Conservation (phyloP, 208 protist genomes). For the Histomonas meleagridis region DNA sequence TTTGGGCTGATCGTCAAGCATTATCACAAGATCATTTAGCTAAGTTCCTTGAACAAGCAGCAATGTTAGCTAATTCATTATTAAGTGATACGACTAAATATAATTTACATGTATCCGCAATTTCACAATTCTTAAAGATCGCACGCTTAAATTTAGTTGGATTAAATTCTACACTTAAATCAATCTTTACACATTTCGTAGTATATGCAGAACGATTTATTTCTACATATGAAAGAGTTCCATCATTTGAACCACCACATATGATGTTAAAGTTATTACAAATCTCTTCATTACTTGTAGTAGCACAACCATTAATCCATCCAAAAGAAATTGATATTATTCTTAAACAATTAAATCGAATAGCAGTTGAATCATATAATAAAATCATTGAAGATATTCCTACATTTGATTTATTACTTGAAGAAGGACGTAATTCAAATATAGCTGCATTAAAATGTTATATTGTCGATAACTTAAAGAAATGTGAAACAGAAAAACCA, state of each 20-base stretch:
- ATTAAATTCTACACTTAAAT: not conserved
- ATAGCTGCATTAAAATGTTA: not conserved
- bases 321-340: not conserved
- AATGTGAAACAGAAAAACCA: not conserved
- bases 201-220: not conserved
- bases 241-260: not conserved
- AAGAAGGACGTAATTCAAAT: not conserved
- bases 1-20: conserved; percentile 1
- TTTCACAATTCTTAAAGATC: not conserved
- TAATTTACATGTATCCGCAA: not conserved
- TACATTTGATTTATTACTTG: not conserved
- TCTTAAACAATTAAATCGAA: not conserved
- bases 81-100: not conserved
- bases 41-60: not conserved
- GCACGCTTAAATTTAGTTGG: not conserved
- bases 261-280: not conserved
- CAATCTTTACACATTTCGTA: not conserved
- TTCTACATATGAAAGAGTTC: not conserved
- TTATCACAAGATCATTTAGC: not conserved
- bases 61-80: not conserved
- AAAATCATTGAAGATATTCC: not conserved
- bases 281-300: not conserved
- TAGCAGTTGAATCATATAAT: not conserved
- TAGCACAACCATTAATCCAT: not conserved
- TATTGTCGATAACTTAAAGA: not conserved